Evolutionary conservation across 139 green algal genomes (phyloP).

Genomic region (Chlamydomonas eustigma): DNA sequence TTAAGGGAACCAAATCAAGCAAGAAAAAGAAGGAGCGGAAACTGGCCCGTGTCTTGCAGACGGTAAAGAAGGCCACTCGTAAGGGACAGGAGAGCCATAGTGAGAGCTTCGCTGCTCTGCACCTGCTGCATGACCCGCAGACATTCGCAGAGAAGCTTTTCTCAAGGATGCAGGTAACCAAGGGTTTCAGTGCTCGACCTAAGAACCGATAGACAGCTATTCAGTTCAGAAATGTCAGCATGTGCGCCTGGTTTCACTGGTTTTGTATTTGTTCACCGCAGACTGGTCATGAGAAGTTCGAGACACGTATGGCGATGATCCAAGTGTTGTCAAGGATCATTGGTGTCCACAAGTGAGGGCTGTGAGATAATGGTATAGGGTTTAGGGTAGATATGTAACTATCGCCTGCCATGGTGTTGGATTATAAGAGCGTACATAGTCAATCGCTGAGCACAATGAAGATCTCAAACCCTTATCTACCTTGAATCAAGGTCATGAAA

Average conservation of each 20-base stretch:
- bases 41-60: conserved; percentile 80
- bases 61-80: conserved; percentile 67
- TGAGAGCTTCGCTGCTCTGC: conserved; percentile 88
- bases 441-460: too few relatives aligned
- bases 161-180: conserved; percentile 54
- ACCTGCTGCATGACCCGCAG: conserved; percentile 95
- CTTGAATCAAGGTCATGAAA: too few relatives aligned
- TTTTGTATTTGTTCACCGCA: too few relatives aligned
- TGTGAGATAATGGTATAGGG: too few relatives aligned
- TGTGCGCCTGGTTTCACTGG: too few relatives aligned
- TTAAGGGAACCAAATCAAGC: conserved; percentile 72
- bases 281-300: conserved; percentile 60
- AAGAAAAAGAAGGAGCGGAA: conserved; percentile 95
- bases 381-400: too few relatives aligned
- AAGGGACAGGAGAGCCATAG: conserved; percentile 14
- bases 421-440: too few relatives aligned
- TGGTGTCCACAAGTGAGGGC: conserved; percentile 83
- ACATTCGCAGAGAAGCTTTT: conserved; percentile 91
- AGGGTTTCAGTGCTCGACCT: not conserved
- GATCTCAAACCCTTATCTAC: too few relatives aligned
- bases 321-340: conserved; percentile 69
- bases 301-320: conserved; percentile 76
- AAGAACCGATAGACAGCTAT: not conserved
- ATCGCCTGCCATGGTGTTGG: too few relatives aligned
- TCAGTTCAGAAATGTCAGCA: too few relatives aligned